Conservation (phyloP, 345 rosid species). For the Dimocarpus longan region DNA sequence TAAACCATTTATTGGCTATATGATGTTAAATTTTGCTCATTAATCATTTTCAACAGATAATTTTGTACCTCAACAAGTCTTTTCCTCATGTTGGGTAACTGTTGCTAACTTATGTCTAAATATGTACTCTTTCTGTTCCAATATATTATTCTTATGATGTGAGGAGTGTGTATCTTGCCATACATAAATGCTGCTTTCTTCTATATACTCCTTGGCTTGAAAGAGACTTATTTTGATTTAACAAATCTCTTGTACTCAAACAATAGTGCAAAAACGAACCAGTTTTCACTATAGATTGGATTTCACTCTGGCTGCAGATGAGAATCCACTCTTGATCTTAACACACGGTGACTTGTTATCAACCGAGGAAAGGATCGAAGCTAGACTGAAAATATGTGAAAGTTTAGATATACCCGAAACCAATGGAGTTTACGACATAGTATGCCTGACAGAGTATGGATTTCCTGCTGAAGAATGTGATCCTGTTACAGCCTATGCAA, state of each 20-base stretch:
- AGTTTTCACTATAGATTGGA: background rate
- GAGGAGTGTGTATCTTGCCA: too few species aligned
- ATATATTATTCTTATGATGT: too few species aligned
- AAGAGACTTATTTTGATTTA: background rate
- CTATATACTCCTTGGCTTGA: background rate
- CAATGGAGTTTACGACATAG: constrained; percentile 49
- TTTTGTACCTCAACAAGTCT: too few species aligned
- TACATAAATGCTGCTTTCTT: background rate
- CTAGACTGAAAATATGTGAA: constrained; percentile 52
- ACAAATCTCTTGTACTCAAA: background rate
- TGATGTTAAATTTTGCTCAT: background rate
- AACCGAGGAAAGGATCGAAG: constrained; percentile 49
- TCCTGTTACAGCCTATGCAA: constrained; percentile 49
- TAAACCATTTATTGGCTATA: background rate
- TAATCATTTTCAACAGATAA: background rate
- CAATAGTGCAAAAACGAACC: background rate
- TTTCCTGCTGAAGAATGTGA: constrained; percentile 54
- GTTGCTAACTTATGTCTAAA: too few species aligned
- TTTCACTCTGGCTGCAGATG: constrained; percentile 36
- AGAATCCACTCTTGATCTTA: constrained; percentile 53
- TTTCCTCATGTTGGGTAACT: too few species aligned
- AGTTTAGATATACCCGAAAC: constrained; percentile 39
- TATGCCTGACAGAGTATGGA: constrained; percentile 61
- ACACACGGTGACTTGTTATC: constrained; percentile 64
- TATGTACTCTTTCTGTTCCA: too few species aligned